phyloP scores from a whole-genome alignment of 2,329 filamentous ascomycete genomes.

The Claviceps fusiformis region DNA sequence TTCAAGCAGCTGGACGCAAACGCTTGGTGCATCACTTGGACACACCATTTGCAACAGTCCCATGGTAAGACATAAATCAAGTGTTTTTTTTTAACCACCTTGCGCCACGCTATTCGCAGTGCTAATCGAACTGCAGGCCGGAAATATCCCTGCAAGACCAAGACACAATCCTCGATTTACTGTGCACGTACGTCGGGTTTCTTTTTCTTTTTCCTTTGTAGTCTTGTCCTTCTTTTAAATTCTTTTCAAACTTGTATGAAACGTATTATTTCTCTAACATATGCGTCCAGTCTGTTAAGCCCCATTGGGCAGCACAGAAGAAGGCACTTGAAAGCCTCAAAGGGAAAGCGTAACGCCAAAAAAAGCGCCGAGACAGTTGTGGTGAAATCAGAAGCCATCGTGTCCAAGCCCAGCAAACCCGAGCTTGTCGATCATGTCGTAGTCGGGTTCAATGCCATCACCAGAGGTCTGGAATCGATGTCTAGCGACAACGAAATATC shows the following conservation, averaged over 20 bases:
- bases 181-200: conserved; percentile 42
- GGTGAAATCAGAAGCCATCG: conserved; percentile 7
- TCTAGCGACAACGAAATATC: conserved; percentile 10
- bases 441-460: conserved; percentile 51
- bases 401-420: conserved; percentile 22
- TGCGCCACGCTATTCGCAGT: background rate
- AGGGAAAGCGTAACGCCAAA: conserved; percentile 41
- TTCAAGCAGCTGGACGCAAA: conserved; percentile 26
- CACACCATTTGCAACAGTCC: conserved; percentile 45
- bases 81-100: background rate
- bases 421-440: conserved; percentile 45
- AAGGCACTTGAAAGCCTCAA: conserved; percentile 40
- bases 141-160: conserved; percentile 43
- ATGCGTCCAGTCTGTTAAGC: conserved; percentile 37
- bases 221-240: background rate
- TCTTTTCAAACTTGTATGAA: background rate
- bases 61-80: conserved; percentile 37
- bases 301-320: conserved; percentile 51
- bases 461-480: conserved; percentile 38
- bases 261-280: background rate
- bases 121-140: conserved; percentile 35
- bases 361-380: conserved; percentile 26
- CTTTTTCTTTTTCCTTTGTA: no score
- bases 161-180: conserved; percentile 49
- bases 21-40: conserved; percentile 52